Percentiles rank a stretch among this genome's conserved stretches.
Evolutionary conservation across 805 yeast genomes (phyloP).

Genomic region (Pichia gijzeniarum): DNA sequence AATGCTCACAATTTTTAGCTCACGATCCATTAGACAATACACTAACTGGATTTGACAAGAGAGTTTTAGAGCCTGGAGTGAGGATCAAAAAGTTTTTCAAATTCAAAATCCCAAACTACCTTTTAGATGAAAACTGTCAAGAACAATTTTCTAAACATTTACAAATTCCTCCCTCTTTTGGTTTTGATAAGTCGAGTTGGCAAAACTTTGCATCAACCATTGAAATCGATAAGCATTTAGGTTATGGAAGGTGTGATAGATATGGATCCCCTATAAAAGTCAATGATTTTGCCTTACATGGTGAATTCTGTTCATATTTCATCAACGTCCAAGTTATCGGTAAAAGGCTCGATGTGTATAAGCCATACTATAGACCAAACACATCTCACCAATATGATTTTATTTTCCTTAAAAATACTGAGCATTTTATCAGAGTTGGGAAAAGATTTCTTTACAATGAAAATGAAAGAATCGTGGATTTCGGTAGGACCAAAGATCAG

Average conservation of each 20-base stretch:
- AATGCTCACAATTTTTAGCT: slow-evolving; percentile 28
- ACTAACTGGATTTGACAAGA: slow-evolving; percentile 16
- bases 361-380: slow-evolving; percentile 12
- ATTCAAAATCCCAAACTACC: slow-evolving; percentile 45
- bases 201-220: background rate
- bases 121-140: slow-evolving; percentile 46
- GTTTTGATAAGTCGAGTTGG: slow-evolving; percentile 21
- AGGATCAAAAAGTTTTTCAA: slow-evolving; percentile 50
- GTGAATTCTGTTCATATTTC: slow-evolving; percentile 40
- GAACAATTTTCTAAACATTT: slow-evolving; percentile 32
- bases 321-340: slow-evolving; percentile 50
- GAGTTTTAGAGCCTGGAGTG: slow-evolving; percentile 39
- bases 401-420: slow-evolving; percentile 16
- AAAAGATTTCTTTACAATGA: no score
- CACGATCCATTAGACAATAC: background rate
- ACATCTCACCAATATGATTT: slow-evolving; percentile 19
- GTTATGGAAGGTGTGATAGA: background rate
- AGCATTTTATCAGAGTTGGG: slow-evolving; percentile 17
- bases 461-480: no score
- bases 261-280: slow-evolving; percentile 47
- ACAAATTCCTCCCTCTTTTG: slow-evolving; percentile 36
- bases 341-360: slow-evolving; percentile 26
- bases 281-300: slow-evolving; percentile 37
- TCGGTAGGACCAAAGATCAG: background rate
- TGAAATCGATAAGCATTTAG: background rate